Evolutionary conservation across 768 basidiomycete genomes (phyloP), one percentile per base, ranked within the genome.

Genomic region (Phanerochaete sordida): DNA sequence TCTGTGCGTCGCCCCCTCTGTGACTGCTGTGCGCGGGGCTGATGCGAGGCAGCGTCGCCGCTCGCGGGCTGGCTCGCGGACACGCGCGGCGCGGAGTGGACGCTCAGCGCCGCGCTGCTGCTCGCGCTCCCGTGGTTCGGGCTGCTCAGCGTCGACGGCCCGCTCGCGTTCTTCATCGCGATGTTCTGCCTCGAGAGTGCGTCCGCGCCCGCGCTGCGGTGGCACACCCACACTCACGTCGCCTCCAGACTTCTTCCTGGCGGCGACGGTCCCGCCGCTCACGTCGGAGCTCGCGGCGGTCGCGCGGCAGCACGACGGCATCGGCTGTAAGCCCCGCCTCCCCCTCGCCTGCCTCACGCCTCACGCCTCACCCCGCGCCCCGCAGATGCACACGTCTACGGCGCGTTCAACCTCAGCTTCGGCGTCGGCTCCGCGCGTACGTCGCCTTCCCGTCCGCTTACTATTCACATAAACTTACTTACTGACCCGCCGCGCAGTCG

Each of bases 311-410:
- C 79, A 86, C 23, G 79, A 81, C 35, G 88, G 88, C 2, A 77
- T 91, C 37, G 90, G 89, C 30, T 92, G 88, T 84, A 67, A 68
- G 86, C 62, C n/a, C 1, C 13, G 1, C 21, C 30, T 43, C 21
- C 48, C 45, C 39, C 19, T 11, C 4, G 39, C 39, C 48, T 48
- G 63, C 19, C 52, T 48, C 7, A 35, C 6, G 6, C 33, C 33
- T 35, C n/a, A n/a, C n/a, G n/a, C n/a, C n/a, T n/a, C n/a, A n/a
- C n/a, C n/a, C n/a, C n/a, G n/a, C n/a, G n/a, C n/a, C n/a, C n/a
- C n/a, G n/a, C 64, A 91, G 90, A 87, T 70, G 89, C 81, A 0
- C 88, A 91, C 65, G 79, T 88, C 2, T 91, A 89, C 65, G 89
- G 84, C 3, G 85, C 84, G 0, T 90, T 89, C 68, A 92, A 90